phyloP scores from a whole-genome alignment of 2,329 filamentous ascomycete species.

The Cladorrhinum sp. region DNA sequence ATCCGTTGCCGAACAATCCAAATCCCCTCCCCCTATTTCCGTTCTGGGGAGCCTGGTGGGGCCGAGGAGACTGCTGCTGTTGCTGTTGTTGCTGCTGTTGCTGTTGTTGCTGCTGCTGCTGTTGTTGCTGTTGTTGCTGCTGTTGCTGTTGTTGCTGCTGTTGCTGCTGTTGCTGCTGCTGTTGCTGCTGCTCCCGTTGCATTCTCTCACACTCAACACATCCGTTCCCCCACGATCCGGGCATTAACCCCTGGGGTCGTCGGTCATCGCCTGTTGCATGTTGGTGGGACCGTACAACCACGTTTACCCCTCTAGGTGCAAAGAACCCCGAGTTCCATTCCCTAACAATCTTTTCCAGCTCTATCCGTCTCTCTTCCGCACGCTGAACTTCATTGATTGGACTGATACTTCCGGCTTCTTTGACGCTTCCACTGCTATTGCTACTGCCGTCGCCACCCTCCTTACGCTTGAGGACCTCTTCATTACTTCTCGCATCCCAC shows the following conservation, averaged over 20 bases:
- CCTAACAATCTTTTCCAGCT: conserved; percentile 36
- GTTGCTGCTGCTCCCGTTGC: background rate
- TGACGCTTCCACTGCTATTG: conserved; percentile 7
- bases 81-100: background rate
- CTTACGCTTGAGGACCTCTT: conserved; percentile 49
- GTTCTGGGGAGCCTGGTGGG: conserved; percentile 12
- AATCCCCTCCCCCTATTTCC: conserved; percentile 6
- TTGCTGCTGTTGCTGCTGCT: conserved; percentile 1
- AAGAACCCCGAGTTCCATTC: conserved; percentile 61
- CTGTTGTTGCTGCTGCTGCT: background rate
- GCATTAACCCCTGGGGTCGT: conserved; percentile 25
- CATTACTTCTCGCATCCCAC: conserved; percentile 35
- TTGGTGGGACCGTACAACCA: background rate
- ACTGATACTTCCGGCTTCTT: conserved; percentile 6
- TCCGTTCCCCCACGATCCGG: conserved; percentile 33
- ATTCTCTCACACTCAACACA: background rate
- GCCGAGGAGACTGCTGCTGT: conserved; percentile 4
- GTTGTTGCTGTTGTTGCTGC: background rate
- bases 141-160: background rate
- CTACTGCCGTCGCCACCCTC: conserved; percentile 39
- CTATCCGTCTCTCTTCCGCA: conserved; percentile 32
- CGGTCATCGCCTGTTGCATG: background rate
- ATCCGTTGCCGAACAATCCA: conserved; percentile 11
- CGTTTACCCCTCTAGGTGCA: conserved; percentile 35
- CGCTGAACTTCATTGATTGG: background rate